Base-by-base conservation (phyloP, 2,329 filamentous ascomycete species). In the Ophiostoma quercus region DNA sequence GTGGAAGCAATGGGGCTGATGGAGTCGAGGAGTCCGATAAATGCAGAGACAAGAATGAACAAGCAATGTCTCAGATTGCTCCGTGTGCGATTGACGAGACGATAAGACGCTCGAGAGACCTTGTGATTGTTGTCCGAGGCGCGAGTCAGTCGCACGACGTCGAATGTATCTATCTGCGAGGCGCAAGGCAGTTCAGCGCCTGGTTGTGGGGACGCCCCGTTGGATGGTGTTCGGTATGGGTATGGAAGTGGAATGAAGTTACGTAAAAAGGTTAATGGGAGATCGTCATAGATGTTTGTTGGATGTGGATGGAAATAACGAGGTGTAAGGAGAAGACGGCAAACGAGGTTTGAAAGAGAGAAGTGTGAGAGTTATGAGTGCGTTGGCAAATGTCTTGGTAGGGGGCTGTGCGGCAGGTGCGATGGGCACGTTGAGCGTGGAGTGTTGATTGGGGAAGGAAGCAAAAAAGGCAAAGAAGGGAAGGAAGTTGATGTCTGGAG, bases 401-500 rank as follows among this genome's bases (percentile, higher is more conserved):
- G 51, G 22, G 51, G 51, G 51, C 51, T 57, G 51, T 57, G 51
- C 51, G 51, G 51, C 51, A 57, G 51, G 51, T 57, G 51, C 22
- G 22, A 57, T 12, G 51, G 9, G 51, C 22, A 2, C 22, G 22
- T 57, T 25, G 22, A 57, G 51, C 2, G 12, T 47, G 16, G 14
- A 11, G 47, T 43, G 41, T 43, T 19, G 16, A n/a, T n/a, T 9
- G 16, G 43, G 43, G 43, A n/a, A 47, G 43, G 43, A 47, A 47
- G 43, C 19, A 43, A 43, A 43, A 3, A 54, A 54, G 8, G 47
- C n/a, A 12, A 51, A 7, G 19, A 22, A 51, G 2, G 16, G 22
- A 57, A 57, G 51, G 51, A 57, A 25, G n/a, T 11, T 25, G 6
- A 14, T 12, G 22, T 29, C 2, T 25, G 12, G 12, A 9, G 51